These are phyloP conservation scores for Aspergillus kassunensis DNA, from an alignment of 495 filamentous ascomycete species.

Conservation along the genomic window DNA sequence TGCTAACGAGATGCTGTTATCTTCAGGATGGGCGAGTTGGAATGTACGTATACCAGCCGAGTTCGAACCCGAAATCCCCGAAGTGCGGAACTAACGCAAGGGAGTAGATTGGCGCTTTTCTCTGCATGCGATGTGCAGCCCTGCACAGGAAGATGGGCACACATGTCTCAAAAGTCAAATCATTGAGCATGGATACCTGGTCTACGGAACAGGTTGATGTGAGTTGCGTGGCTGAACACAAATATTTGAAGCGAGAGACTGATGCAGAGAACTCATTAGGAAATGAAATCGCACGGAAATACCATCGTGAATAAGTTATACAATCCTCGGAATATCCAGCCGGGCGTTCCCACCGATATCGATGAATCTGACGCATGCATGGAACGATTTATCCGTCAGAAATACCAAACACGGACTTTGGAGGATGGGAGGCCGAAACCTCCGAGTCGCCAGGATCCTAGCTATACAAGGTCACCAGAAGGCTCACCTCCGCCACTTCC, in stretches of 20 bases:
- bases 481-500: slow-evolving; percentile 74
- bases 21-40: slow-evolving; percentile 95
- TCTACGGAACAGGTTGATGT: slow-evolving; percentile 93
- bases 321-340: slow-evolving; percentile 78
- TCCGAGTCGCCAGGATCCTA: slow-evolving; percentile 39
- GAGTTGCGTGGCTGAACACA: slow-evolving; percentile 21
- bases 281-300: slow-evolving; percentile 91
- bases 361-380: slow-evolving; percentile 90
- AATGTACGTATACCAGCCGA: slow-evolving; percentile 61
- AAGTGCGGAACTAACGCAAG: slow-evolving; percentile 19
- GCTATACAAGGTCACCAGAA: slow-evolving; percentile 38
- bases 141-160: slow-evolving; percentile 96
- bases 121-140: slow-evolving; percentile 95
- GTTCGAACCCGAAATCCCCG: background rate
- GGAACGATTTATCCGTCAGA: slow-evolving; percentile 90
- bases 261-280: slow-evolving; percentile 47
- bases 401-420: slow-evolving; percentile 70
- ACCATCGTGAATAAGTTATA: slow-evolving; percentile 75
- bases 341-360: slow-evolving; percentile 77
- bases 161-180: slow-evolving; percentile 98
- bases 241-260: background rate
- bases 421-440: slow-evolving; percentile 50
- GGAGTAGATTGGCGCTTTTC: slow-evolving; percentile 81
- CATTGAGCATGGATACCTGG: slow-evolving; percentile 96
- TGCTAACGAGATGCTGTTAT: slow-evolving; percentile 6